Percentiles rank a stretch among this genome's conserved stretches.
Evolutionary conservation across 768 basidiomycete species (phyloP).

Genomic region (Candolleomyces aberdarensis): DNA sequence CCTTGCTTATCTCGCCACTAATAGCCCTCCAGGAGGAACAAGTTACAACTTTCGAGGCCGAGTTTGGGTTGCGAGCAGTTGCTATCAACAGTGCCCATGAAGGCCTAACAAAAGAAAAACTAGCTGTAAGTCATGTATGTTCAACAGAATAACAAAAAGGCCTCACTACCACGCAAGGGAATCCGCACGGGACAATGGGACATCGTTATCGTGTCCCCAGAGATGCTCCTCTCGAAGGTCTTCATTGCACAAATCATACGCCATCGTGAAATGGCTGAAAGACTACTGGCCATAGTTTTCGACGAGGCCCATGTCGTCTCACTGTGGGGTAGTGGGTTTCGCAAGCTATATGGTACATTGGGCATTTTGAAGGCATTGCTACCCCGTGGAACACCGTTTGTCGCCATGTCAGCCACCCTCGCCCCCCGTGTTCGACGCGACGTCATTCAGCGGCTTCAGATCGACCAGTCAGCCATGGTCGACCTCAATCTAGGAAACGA

Average conservation of each 20-base stretch:
- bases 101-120: conserved; percentile 20
- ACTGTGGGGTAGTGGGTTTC: conserved; percentile 33
- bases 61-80: conserved; percentile 26
- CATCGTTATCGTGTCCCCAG: conserved; percentile 32
- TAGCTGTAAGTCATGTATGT: conserved; percentile 18
- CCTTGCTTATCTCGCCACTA: conserved; percentile 36
- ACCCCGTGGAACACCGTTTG: conserved; percentile 24
- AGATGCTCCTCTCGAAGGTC: conserved; percentile 24
- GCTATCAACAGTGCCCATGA: conserved; percentile 30
- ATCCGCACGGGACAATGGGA: conserved; percentile 22
- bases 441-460: conserved; percentile 24
- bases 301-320: conserved; percentile 37
- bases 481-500: conserved; percentile 29
- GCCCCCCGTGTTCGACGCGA: conserved; percentile 22
- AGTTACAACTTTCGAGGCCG: conserved; percentile 3
- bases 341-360: conserved; percentile 26
- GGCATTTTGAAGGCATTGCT: conserved; percentile 27
- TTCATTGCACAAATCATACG: conserved; percentile 25
- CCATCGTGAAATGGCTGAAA: conserved; percentile 15
- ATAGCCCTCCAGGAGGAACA: conserved; percentile 36
- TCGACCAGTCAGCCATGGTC: conserved; percentile 13
- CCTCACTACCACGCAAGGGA: conserved; percentile 11
- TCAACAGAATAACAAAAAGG: not conserved
- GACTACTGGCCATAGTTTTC: conserved; percentile 25
- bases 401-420: conserved; percentile 34